Percentiles rank a stretch among this genome's conserved stretches.
phyloP scores from a whole-genome alignment of 352 stramenopile species.

The Pythium insidiosum region DNA sequence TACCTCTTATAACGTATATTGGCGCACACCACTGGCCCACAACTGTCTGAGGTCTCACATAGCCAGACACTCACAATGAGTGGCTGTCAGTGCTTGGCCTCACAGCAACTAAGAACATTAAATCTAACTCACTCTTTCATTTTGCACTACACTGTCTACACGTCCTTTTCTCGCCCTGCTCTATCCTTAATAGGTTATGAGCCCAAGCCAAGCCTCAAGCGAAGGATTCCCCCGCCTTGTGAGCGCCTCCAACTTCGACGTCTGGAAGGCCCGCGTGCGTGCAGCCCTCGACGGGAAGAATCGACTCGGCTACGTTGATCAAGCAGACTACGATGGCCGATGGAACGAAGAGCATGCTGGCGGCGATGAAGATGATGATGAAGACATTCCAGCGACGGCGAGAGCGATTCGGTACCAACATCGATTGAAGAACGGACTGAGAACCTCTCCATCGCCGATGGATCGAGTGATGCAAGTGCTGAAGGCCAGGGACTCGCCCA shows the following conservation, averaged over 20 bases:
- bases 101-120: too few species aligned
- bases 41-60: too few species aligned
- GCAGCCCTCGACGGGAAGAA: slow-evolving; percentile 3
- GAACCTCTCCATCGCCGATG: not conserved
- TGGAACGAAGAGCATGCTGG: not conserved
- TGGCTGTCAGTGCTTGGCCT: too few species aligned
- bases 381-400: not conserved
- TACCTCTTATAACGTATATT: too few species aligned
- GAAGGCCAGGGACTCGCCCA: not conserved
- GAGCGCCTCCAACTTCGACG: slow-evolving; percentile 3
- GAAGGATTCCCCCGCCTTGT: slow-evolving; percentile 7
- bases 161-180: too few species aligned
- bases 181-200: slow-evolving; percentile 2
- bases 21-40: too few species aligned
- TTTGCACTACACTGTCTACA: too few species aligned
- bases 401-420: too few species aligned
- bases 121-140: too few species aligned
- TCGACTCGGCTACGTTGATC: not conserved
- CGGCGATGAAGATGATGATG: not conserved
- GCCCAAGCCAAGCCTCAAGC: slow-evolving; percentile 5
- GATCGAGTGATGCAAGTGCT: not conserved
- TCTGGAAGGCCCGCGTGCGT: too few species aligned
- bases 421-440: too few species aligned
- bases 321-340: not conserved
- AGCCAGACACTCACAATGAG: too few species aligned